These are phyloP conservation scores for Ophiosphaerella herpotricha DNA, from an alignment of 2,329 filamentous ascomycete genomes.

Conservation along the genomic window DNA sequence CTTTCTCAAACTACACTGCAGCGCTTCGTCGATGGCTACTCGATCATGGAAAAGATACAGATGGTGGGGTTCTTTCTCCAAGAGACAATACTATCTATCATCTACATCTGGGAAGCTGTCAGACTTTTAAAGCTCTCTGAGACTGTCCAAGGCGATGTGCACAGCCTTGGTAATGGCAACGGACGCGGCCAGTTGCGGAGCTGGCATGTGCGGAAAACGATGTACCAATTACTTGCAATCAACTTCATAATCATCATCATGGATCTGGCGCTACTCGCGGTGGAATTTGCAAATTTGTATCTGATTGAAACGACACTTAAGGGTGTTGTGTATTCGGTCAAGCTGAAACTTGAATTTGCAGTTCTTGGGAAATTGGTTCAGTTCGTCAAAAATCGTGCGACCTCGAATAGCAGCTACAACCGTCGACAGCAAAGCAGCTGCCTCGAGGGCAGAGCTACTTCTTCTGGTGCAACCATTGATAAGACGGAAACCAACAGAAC, in stretches of 20 bases:
- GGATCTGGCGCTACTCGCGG: constrained; percentile 33
- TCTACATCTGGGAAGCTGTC: constrained; percentile 61
- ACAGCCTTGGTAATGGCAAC: constrained; percentile 39
- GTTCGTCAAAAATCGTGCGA: constrained; percentile 29
- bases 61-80: constrained; percentile 51
- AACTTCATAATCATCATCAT: constrained; percentile 42
- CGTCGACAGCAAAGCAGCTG: constrained; percentile 4
- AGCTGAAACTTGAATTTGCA: constrained; percentile 61
- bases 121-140: constrained; percentile 47
- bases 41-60: constrained; percentile 52
- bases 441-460: constrained; percentile 7
- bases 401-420: constrained; percentile 21
- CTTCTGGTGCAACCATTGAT: constrained; percentile 21
- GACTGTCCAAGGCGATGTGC: constrained; percentile 28
- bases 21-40: constrained; percentile 44
- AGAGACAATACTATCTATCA: constrained; percentile 45
- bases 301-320: constrained; percentile 47
- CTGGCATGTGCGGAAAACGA: constrained; percentile 31
- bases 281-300: constrained; percentile 41
- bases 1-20: constrained; percentile 19
- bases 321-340: constrained; percentile 51
- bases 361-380: constrained; percentile 56
- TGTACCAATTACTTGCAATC: constrained; percentile 43
- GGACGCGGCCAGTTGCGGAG: constrained; percentile 22
- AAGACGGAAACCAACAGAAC: constrained; percentile 17